Percentiles rank a stretch among this genome's conserved stretches.
Evolutionary conservation across 352 stramenopile species (phyloP).

Genomic region (Pythium rhizo-oryzae): DNA sequence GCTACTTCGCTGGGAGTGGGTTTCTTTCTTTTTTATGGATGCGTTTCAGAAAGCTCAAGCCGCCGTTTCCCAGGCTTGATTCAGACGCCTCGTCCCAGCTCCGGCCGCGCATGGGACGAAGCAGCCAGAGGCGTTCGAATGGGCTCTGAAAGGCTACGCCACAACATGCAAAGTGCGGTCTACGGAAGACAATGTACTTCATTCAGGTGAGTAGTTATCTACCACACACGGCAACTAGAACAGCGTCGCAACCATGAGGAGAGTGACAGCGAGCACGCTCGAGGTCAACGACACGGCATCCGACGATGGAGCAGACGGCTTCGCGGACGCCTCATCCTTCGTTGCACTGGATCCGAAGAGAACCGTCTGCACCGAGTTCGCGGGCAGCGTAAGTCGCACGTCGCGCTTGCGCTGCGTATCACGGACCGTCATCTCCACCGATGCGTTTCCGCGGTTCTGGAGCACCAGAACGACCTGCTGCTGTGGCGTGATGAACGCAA

Average conservation of each 20-base stretch:
- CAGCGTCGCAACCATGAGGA: not conserved
- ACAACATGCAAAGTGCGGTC: too few relatives aligned
- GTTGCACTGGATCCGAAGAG: not conserved
- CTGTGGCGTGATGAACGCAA: conserved; percentile 18
- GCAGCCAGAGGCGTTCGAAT: too few relatives aligned
- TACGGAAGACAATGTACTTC: too few relatives aligned
- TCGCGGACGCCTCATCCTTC: not conserved
- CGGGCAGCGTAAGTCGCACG: conserved; percentile 2
- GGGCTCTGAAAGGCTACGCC: too few relatives aligned
- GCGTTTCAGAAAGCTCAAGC: too few relatives aligned
- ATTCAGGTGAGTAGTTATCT: too few relatives aligned
- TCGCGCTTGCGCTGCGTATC: conserved; percentile 6
- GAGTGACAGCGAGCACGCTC: not conserved
- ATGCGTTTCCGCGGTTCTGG: conserved; percentile 6
- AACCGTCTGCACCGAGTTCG: conserved; percentile 20
- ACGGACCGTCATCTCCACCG: not conserved
- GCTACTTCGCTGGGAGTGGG: too few relatives aligned
- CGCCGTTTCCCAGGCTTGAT: too few relatives aligned
- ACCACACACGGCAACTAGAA: not conserved
- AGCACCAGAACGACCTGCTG: conserved; percentile 17
- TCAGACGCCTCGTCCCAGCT: too few relatives aligned
- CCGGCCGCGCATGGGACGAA: too few relatives aligned
- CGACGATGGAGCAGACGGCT: not conserved
- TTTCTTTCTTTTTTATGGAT: too few relatives aligned
- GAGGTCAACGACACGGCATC: not conserved